phyloP scores from a whole-genome alignment of 768 basidiomycete species.

The Nidularia sp. region DNA sequence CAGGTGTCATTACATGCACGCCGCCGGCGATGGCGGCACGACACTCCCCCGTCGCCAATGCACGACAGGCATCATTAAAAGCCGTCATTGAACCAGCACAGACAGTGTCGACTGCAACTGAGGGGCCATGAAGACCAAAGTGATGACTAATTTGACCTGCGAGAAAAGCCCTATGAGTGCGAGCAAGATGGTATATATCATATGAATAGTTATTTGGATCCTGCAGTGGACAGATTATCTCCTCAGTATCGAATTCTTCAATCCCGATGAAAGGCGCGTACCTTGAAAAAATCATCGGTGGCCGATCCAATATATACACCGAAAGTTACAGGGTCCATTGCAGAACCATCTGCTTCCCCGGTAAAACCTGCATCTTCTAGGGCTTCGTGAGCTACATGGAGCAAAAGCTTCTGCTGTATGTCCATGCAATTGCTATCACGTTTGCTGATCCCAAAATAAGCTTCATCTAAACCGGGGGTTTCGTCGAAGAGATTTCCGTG shows the following conservation, averaged over 20 bases:
- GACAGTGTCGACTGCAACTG: conserved; percentile 8
- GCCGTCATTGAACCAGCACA: conserved; percentile 9
- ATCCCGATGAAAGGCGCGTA: background rate
- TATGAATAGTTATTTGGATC: conserved; percentile 1
- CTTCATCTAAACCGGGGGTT: conserved; percentile 2
- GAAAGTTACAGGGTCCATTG: conserved; percentile 3
- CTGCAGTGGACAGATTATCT: background rate
- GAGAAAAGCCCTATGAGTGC: conserved; percentile 3
- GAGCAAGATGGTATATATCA: conserved; percentile 5
- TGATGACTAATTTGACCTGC: conserved; percentile 4
- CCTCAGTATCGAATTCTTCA: background rate
- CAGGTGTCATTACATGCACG: conserved; percentile 3
- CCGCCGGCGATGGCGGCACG: conserved; percentile 5
- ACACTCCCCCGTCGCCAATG: conserved; percentile 4
- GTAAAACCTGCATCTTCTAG: conserved; percentile 5
- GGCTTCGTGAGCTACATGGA: conserved; percentile 4
- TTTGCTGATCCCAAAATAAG: conserved; percentile 2
- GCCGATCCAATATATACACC: conserved; percentile 3
- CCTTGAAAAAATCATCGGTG: conserved; percentile 3
- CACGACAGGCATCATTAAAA: conserved; percentile 6
- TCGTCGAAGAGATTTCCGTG: conserved; percentile 4
- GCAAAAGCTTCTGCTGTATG: conserved; percentile 2
- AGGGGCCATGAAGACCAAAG: conserved; percentile 9
- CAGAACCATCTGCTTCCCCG: conserved; percentile 1
- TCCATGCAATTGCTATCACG: conserved; percentile 3